A percentile compares a stretch with the other conserved stretches of the same genome.
phyloP scores from a whole-genome alignment of 306 rosid species.

The Medicago ruthenica region DNA sequence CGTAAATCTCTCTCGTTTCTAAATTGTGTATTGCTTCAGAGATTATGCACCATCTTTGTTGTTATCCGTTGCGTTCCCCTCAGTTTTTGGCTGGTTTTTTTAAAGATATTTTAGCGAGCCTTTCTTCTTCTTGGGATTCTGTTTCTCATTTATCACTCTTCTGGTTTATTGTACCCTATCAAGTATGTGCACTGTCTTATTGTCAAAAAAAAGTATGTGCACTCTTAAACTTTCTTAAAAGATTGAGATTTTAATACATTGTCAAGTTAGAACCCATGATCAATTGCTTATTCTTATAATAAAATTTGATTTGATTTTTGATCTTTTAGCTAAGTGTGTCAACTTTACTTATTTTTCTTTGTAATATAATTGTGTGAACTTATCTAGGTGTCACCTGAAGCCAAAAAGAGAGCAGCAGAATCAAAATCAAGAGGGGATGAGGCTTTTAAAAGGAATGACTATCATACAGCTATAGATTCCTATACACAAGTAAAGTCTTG shows the following conservation, averaged over 20 bases:
- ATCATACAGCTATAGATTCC: constrained; percentile 70
- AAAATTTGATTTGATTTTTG: background rate
- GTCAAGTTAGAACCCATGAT: background rate
- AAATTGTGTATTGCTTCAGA: constrained; percentile 32
- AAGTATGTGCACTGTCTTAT: constrained; percentile 1
- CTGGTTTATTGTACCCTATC: constrained; percentile 13
- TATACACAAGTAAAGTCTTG: constrained; percentile 77
- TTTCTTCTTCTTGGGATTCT: constrained; percentile 1
- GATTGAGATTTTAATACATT: constrained; percentile 21
- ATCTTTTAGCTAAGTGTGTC: constrained; percentile 17
- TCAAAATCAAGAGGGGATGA: constrained; percentile 91
- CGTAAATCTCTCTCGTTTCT: background rate
- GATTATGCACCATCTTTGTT: constrained; percentile 7
- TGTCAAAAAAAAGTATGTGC: background rate
- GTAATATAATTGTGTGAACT: constrained; percentile 30
- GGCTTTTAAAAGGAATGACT: constrained; percentile 77
- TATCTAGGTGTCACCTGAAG: constrained; percentile 79
- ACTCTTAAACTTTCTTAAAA: constrained; percentile 7
- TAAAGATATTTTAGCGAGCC: background rate
- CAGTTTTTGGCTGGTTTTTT: constrained; percentile 20
- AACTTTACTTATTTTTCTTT: constrained; percentile 2
- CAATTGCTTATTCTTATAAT: constrained; percentile 8
- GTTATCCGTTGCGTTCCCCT: constrained; percentile 19
- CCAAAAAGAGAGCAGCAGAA: constrained; percentile 85
- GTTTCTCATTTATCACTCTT: constrained; percentile 8